Conservation (phyloP, 345 rosid species). For the Eucalyptus leucophloia region DNA sequence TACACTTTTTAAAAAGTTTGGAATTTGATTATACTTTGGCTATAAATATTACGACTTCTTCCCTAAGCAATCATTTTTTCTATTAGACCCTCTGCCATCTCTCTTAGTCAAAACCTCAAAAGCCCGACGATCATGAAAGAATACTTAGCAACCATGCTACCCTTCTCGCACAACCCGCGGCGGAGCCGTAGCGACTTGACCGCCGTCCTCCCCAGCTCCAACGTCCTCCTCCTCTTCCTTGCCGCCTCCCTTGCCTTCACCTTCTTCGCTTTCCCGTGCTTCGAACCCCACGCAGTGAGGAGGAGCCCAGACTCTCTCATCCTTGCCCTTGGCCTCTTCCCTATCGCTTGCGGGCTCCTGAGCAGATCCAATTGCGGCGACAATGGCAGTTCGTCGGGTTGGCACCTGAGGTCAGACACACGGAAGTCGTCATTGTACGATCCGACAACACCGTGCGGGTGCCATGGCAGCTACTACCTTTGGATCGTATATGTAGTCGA, state of each 20-base stretch:
- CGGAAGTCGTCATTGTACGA: background rate
- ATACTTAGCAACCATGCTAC: slow-evolving; percentile 37
- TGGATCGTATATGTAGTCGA: background rate
- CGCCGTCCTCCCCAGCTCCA: background rate
- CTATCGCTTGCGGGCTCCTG: slow-evolving; percentile 60
- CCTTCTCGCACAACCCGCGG: slow-evolving; percentile 40
- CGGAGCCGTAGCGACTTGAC: slow-evolving; percentile 14
- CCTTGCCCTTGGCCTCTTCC: slow-evolving; percentile 57
- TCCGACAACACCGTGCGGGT: slow-evolving; percentile 22
- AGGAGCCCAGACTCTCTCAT: slow-evolving; percentile 67
- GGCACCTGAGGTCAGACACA: background rate
- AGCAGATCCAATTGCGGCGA: slow-evolving; percentile 14
- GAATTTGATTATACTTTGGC: too few species aligned
- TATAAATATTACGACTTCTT: background rate
- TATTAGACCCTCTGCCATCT: background rate
- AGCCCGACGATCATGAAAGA: slow-evolving; percentile 23
- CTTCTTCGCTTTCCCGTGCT: slow-evolving; percentile 35
- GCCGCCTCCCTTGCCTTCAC: slow-evolving; percentile 29
- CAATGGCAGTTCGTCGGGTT: background rate
- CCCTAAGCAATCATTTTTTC: background rate
- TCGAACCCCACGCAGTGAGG: slow-evolving; percentile 44
- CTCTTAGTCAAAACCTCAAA: background rate
- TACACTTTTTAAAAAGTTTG: too few species aligned
- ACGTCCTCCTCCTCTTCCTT: slow-evolving; percentile 5
- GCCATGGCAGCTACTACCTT: slow-evolving; percentile 5